Percentiles rank a stretch among this genome's conserved stretches.
Conservation (phyloP, 176 grass and related monocot species). For the Carex scoparia region DNA sequence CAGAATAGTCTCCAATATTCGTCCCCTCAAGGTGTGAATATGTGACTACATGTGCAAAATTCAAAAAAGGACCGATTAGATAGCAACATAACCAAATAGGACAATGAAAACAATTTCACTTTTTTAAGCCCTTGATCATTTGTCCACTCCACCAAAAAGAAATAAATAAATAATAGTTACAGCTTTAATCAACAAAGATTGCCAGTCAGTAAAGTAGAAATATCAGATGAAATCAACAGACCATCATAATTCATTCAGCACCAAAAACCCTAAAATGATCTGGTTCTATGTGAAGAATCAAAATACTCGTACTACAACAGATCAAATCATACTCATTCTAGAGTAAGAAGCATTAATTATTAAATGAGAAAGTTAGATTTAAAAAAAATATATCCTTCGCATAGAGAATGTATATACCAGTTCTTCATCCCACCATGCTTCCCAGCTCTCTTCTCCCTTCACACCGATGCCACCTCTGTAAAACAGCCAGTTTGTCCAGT, state of each 20-base stretch:
- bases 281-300: background rate
- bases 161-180: background rate
- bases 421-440: constrained; percentile 98
- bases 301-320: constrained; percentile 10
- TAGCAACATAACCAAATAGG: background rate
- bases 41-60: constrained; percentile 51
- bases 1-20: constrained; percentile 74
- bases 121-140: background rate
- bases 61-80: constrained; percentile 25
- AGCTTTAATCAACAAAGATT: background rate
- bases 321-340: constrained; percentile 18
- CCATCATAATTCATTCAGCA: background rate
- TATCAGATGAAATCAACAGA: background rate
- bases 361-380: background rate
- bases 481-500: constrained; percentile 97
- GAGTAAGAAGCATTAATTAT: constrained; percentile 8
- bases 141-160: background rate
- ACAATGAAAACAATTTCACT: background rate
- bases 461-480: constrained; percentile 96
- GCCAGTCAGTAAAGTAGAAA: background rate
- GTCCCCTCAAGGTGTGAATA: constrained; percentile 75
- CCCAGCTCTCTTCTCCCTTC: constrained; percentile 99
- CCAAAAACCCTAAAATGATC: background rate
- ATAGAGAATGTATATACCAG: constrained; percentile 38
- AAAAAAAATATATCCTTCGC: background rate